A percentile compares a stretch with the other conserved stretches of the same genome.
Conservation (phyloP, 1,284 basidiomycete genomes). For the Rhodotorula sp. region DNA sequence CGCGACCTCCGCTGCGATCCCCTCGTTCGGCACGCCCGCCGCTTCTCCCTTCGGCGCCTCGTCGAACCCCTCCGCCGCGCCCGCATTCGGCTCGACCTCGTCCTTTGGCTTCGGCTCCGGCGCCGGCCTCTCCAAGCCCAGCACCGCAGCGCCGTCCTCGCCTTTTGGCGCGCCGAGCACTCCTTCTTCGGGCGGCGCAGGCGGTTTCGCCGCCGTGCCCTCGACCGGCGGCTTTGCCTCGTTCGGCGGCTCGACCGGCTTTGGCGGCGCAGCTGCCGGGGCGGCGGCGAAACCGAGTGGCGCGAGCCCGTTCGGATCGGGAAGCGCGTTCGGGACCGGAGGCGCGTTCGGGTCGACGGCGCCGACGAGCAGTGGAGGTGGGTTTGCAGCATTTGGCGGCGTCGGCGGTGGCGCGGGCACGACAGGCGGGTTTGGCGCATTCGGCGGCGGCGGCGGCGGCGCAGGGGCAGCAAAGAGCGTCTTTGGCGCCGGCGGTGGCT, state of each 20-base stretch:
- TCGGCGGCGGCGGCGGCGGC: not conserved
- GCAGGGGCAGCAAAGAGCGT: not conserved
- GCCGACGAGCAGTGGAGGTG: not conserved
- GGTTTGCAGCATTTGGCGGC: not conserved
- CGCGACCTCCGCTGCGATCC: not conserved
- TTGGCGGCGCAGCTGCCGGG: too few species aligned
- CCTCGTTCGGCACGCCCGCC: not conserved
- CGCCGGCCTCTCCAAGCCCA: conserved; percentile 2
- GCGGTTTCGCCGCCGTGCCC: not conserved
- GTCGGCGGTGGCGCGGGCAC: not conserved
- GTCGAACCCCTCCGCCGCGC: not conserved
- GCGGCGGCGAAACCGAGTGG: not conserved
- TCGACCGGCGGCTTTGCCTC: not conserved
- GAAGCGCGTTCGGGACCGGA: not conserved
- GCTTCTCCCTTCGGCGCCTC: not conserved
- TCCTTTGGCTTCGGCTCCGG: not conserved
- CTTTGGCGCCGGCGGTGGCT: not conserved
- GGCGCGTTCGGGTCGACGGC: not conserved
- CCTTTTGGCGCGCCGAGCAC: not conserved
- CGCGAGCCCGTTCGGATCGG: not conserved
- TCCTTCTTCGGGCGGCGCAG: not conserved
- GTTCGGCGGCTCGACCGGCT: not conserved
- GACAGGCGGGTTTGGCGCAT: conserved; percentile 17
- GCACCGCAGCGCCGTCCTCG: not conserved
- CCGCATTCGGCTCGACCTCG: not conserved